Percentiles rank a stretch among this genome's conserved stretches.
These are phyloP conservation scores for Hypseocharis bilobata DNA, from an alignment of 441 rosid species.

Conservation along the genomic window DNA sequence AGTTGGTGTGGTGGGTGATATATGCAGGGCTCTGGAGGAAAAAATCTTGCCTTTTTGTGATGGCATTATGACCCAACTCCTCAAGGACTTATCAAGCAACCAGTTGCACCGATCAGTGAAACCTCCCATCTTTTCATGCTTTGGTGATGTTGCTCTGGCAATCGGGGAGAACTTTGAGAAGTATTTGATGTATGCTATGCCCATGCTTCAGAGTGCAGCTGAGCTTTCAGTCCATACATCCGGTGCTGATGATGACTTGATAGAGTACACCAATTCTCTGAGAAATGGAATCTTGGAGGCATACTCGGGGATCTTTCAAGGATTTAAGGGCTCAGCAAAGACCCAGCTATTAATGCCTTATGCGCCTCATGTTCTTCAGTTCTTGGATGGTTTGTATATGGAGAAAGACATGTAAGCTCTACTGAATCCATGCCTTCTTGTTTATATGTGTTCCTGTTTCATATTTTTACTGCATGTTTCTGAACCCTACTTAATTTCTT, in stretches of 20 bases:
- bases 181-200: slow-evolving; percentile 61
- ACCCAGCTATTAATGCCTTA: slow-evolving; percentile 58
- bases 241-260: slow-evolving; percentile 55
- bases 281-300: slow-evolving; percentile 67
- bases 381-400: slow-evolving; percentile 57
- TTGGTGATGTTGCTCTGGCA: slow-evolving; percentile 90
- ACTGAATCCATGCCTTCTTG: neutral
- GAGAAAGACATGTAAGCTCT: slow-evolving; percentile 64
- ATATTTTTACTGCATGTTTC: neutral
- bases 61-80: slow-evolving; percentile 68
- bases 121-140: slow-evolving; percentile 83
- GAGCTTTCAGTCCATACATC: slow-evolving; percentile 51
- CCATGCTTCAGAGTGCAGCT: slow-evolving; percentile 65
- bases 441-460: neutral
- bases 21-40: slow-evolving; percentile 79
- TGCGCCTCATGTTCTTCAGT: slow-evolving; percentile 57
- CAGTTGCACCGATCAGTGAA: slow-evolving; percentile 83
- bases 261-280: slow-evolving; percentile 55
- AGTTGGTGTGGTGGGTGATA: slow-evolving; percentile 85
- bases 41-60: slow-evolving; percentile 70
- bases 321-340: slow-evolving; percentile 56
- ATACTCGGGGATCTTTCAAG: slow-evolving; percentile 66
- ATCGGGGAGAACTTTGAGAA: slow-evolving; percentile 71
- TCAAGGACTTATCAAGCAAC: slow-evolving; percentile 58
- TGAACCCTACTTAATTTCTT: slow-evolving; percentile 7